These are phyloP conservation scores for Diaporthe citriasiana DNA, from an alignment of 2,329 filamentous ascomycete species.

Conservation along the genomic window DNA sequence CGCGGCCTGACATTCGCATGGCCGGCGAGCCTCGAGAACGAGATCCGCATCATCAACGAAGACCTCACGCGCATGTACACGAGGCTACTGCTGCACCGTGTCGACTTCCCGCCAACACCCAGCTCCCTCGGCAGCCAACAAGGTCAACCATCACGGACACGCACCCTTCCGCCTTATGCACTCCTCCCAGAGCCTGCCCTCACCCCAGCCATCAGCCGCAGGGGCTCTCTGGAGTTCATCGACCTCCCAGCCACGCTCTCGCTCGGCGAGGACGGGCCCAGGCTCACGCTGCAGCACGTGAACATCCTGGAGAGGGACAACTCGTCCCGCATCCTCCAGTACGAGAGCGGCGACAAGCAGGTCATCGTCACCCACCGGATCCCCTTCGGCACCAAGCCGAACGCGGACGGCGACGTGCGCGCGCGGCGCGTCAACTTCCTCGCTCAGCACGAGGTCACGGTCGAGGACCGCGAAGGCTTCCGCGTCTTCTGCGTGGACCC, in stretches of 20 bases:
- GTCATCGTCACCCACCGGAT: conserved; percentile 33
- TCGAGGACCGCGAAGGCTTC: conserved; percentile 27
- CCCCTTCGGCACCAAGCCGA: conserved; percentile 33
- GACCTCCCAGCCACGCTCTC: conserved; percentile 12
- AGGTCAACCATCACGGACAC: background rate
- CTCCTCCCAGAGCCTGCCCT: conserved; percentile 25
- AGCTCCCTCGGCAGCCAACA: conserved; percentile 18
- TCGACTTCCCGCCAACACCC: conserved; percentile 20
- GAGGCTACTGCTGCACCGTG: conserved; percentile 4
- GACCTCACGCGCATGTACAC: conserved; percentile 33
- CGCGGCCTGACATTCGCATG: conserved; percentile 27
- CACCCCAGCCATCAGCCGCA: conserved; percentile 15
- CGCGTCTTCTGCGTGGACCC: conserved; percentile 31
- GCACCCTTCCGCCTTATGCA: conserved; percentile 3
- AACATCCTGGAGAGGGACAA: conserved; percentile 29
- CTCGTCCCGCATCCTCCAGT: conserved; percentile 33
- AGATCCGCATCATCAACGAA: conserved; percentile 28
- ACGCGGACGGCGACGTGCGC: conserved; percentile 28
- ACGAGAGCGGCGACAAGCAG: conserved; percentile 29
- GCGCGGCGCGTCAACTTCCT: conserved; percentile 26
- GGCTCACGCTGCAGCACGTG: conserved; percentile 3
- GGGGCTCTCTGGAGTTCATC: conserved; percentile 25
- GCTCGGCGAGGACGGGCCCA: conserved; percentile 8
- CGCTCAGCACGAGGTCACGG: conserved; percentile 29
- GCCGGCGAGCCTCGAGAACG: conserved; percentile 33